Percentiles rank a stretch among this genome's conserved stretches.
phyloP scores from a whole-genome alignment of 2,329 filamentous ascomycete species.

The Erysiphe pulchra region DNA sequence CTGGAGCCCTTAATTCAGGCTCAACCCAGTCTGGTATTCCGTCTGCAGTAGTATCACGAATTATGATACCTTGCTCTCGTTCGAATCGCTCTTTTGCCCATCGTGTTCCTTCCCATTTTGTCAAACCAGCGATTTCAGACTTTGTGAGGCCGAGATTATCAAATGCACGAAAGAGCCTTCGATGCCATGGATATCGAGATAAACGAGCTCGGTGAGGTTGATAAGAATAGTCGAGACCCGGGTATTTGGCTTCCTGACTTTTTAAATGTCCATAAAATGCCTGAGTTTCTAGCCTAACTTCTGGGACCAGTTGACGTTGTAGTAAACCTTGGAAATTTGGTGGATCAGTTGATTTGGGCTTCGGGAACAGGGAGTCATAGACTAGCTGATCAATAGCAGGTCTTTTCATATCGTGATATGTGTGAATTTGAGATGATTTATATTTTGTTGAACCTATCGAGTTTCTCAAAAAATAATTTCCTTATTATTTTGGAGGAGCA shows the following conservation, averaged over 20 bases:
- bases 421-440: background rate
- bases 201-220: constrained; percentile 52
- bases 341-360: constrained; percentile 39
- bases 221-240: constrained; percentile 54
- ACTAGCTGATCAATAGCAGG: constrained; percentile 45
- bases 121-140: constrained; percentile 43
- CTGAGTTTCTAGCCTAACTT: constrained; percentile 50
- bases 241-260: constrained; percentile 58
- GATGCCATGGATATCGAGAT: constrained; percentile 51
- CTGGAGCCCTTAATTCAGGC: constrained; percentile 14
- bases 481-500: too few species aligned
- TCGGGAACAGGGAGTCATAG: constrained; percentile 48
- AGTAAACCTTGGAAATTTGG: constrained; percentile 45
- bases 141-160: constrained; percentile 42
- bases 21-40: constrained; percentile 37
- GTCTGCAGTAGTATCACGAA: constrained; percentile 46
- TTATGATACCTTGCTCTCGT: constrained; percentile 42
- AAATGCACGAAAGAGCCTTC: constrained; percentile 51
- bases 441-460: background rate
- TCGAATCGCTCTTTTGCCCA: constrained; percentile 67
- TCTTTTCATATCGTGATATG: constrained; percentile 35
- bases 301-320: constrained; percentile 40
- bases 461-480: too few species aligned
- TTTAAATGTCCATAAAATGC: constrained; percentile 57
- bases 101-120: constrained; percentile 61